Evolutionary conservation across 345 rosid genomes (phyloP).

Genomic region (Gossypium bickii): DNA sequence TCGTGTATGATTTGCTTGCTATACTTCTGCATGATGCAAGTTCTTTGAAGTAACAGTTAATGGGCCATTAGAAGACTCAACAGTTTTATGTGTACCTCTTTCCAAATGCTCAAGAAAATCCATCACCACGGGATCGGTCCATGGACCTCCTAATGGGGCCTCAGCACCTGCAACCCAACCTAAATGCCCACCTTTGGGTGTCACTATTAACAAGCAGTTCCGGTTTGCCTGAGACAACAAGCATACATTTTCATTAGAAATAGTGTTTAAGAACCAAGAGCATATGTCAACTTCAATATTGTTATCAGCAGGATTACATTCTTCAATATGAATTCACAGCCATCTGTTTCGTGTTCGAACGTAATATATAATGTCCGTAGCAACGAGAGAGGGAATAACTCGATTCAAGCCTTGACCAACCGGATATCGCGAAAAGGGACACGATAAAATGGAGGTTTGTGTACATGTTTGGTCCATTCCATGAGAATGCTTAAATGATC

Average conservation of each 20-base stretch:
- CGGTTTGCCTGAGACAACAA: slow-evolving; percentile 50
- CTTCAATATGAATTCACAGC: not conserved
- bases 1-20: not conserved
- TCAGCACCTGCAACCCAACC: slow-evolving; percentile 87
- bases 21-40: not conserved
- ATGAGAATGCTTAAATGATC: not conserved
- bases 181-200: slow-evolving; percentile 66
- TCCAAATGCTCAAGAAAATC: slow-evolving; percentile 73
- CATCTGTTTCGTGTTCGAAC: not conserved
- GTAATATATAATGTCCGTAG: not conserved
- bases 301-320: not conserved
- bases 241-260: not conserved
- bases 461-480: not conserved
- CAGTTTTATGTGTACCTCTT: slow-evolving; percentile 20
- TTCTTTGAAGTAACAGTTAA: not conserved
- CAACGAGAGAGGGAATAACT: not conserved
- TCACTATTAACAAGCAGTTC: slow-evolving; percentile 72
- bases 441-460: not conserved
- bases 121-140: slow-evolving; percentile 76
- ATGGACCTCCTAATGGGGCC: slow-evolving; percentile 76
- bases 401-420: not conserved
- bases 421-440: not conserved
- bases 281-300: too few relatives aligned
- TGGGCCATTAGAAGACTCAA: not conserved
- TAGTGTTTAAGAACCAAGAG: not conserved